These are phyloP conservation scores for Whalleya microplaca DNA, from an alignment of 2,329 filamentous ascomycete species.

Conservation along the genomic window DNA sequence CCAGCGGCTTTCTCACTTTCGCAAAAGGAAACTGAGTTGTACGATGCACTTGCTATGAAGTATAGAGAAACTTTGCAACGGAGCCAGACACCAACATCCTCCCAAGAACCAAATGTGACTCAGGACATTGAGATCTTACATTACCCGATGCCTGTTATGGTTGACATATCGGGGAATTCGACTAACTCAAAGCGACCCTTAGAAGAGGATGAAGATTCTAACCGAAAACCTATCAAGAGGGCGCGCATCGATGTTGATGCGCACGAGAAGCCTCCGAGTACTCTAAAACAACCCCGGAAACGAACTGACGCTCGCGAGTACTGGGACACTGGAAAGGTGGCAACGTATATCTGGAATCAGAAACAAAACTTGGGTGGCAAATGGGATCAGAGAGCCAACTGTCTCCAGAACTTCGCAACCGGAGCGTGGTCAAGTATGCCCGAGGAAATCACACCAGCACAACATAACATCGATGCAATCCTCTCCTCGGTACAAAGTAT, in stretches of 20 bases:
- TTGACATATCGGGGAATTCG: constrained; percentile 23
- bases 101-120: constrained; percentile 28
- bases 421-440: constrained; percentile 32
- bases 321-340: constrained; percentile 33
- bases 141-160: constrained; percentile 37
- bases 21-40: constrained; percentile 39
- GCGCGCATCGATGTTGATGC: constrained; percentile 15
- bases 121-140: constrained; percentile 35
- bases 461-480: constrained; percentile 22
- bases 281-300: constrained; percentile 12
- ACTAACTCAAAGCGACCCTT: constrained; percentile 22
- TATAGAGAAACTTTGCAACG: constrained; percentile 16
- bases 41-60: constrained; percentile 35
- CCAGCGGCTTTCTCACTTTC: constrained; percentile 43
- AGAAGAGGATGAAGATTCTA: constrained; percentile 27
- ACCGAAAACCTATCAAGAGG: constrained; percentile 23
- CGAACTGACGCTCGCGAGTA: constrained; percentile 25
- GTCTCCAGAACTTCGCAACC: constrained; percentile 31
- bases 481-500: constrained; percentile 27
- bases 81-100: constrained; percentile 11
- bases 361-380: constrained; percentile 25
- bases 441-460: constrained; percentile 11
- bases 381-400: constrained; percentile 26
- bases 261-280: constrained; percentile 31
- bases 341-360: constrained; percentile 35